Conservation (phyloP, 108 stramenopile genomes). For the Cyclotella cryptica region DNA sequence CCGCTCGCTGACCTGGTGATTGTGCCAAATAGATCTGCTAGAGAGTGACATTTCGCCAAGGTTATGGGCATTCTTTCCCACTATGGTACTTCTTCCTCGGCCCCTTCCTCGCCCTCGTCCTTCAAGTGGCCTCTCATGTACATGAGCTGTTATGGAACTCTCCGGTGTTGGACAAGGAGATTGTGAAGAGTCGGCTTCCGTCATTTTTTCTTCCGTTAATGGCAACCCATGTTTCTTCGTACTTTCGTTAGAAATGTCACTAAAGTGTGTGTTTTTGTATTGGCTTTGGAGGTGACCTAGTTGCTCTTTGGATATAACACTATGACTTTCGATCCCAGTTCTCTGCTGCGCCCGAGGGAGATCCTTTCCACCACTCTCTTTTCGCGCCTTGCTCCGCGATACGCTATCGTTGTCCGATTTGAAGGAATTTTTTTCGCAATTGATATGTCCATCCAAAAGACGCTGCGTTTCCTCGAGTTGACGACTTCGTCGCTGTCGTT, state of each 20-base stretch:
- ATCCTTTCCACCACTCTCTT: background rate
- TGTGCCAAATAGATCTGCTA: conserved; percentile 2
- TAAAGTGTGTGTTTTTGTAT: background rate
- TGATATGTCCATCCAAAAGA: conserved; percentile 37
- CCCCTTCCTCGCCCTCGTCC: conserved; percentile 43
- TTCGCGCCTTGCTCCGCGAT: background rate
- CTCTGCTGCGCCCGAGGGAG: conserved; percentile 1
- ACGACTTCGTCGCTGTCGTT: conserved; percentile 40
- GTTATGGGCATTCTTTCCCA: conserved; percentile 4
- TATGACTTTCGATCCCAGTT: conserved; percentile 1
- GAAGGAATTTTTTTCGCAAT: background rate
- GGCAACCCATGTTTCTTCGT: background rate
- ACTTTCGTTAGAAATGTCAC: background rate
- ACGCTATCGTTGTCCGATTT: background rate
- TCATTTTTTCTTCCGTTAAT: background rate
- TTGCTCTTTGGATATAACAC: conserved; percentile 30
- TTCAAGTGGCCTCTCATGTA: conserved; percentile 21
- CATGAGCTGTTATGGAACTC: background rate
- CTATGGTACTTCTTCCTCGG: conserved; percentile 8
- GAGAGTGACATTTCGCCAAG: conserved; percentile 15
- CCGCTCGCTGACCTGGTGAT: background rate
- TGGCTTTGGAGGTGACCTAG: conserved; percentile 26
- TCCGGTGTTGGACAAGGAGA: background rate
- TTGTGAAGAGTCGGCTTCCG: background rate
- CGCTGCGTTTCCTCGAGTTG: conserved; percentile 52